These are phyloP conservation scores for Ceratobasidium sp. DNA, from an alignment of 1,284 basidiomycete genomes.

Conservation along the genomic window DNA sequence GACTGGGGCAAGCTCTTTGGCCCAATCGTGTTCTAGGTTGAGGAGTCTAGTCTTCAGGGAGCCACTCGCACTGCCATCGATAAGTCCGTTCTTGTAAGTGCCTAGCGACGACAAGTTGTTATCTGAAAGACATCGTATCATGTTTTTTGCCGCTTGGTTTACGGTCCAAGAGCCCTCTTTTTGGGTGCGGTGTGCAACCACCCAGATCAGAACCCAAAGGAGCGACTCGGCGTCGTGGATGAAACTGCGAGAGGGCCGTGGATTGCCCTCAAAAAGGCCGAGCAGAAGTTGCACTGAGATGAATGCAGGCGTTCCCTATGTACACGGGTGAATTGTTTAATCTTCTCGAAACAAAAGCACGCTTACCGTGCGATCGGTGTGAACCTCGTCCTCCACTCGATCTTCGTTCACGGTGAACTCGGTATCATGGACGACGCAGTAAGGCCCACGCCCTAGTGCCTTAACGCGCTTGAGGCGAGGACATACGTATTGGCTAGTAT, in stretches of 20 bases:
- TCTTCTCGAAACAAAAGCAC: no score
- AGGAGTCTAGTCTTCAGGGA: background rate
- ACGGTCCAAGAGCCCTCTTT: background rate
- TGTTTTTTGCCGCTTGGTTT: background rate
- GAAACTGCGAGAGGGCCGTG: background rate
- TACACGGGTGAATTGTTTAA: background rate
- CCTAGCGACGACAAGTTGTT: background rate
- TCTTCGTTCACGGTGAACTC: constrained; percentile 18
- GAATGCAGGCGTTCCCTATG: constrained; percentile 18
- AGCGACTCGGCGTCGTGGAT: constrained; percentile 13
- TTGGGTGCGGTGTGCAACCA: background rate
- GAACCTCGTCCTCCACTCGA: background rate
- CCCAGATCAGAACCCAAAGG: constrained; percentile 17
- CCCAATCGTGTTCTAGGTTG: background rate
- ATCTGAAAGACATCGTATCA: background rate
- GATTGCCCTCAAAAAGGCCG: background rate
- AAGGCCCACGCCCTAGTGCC: background rate
- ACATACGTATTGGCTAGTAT: background rate
- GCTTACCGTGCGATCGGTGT: constrained; percentile 12
- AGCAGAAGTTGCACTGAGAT: constrained; percentile 1
- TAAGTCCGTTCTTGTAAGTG: background rate
- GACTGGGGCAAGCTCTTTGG: background rate
- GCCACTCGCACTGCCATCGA: background rate
- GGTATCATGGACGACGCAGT: constrained; percentile 2
- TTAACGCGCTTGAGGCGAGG: background rate